phyloP scores from a whole-genome alignment of 2,329 filamentous ascomycete genomes.

The Aspergillus sp. region DNA sequence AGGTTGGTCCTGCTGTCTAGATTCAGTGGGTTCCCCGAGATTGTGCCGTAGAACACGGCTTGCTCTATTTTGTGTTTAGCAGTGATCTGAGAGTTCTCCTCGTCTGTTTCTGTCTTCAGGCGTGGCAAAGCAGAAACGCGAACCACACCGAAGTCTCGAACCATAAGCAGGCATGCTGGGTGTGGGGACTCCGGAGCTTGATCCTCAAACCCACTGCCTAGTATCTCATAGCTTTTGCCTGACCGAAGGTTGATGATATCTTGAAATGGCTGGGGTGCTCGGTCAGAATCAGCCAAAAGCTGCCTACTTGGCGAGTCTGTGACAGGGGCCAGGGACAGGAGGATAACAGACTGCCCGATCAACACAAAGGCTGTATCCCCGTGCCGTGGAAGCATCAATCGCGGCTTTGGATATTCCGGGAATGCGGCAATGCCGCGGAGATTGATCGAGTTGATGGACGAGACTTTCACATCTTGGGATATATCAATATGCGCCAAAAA shows the following conservation, averaged over 20 bases:
- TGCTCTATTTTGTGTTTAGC: constrained; percentile 90
- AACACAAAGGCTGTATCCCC: constrained; percentile 78
- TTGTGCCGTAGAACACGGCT: constrained; percentile 85
- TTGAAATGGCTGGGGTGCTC: constrained; percentile 69
- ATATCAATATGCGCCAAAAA: constrained; percentile 71
- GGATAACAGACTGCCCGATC: constrained; percentile 72
- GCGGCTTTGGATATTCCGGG: constrained; percentile 50
- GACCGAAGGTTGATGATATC: constrained; percentile 77
- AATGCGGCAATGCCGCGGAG: constrained; percentile 51
- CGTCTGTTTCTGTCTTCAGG: constrained; percentile 46
- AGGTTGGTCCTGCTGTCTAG: constrained; percentile 68
- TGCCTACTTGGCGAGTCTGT: constrained; percentile 74
- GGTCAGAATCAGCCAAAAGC: constrained; percentile 64
- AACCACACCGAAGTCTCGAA: constrained; percentile 58
- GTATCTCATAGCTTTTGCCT: constrained; percentile 47
- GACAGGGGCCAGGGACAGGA: constrained; percentile 68
- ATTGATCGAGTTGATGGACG: constrained; percentile 66
- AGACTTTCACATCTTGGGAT: constrained; percentile 53
- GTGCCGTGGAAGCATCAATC: constrained; percentile 73
- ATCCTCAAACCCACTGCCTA: constrained; percentile 51
- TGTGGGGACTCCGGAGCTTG: constrained; percentile 34
- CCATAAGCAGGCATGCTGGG: constrained; percentile 51
- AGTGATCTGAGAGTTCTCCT: constrained; percentile 56
- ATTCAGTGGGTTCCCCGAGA: constrained; percentile 81
- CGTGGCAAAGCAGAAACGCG: constrained; percentile 47